phyloP scores from a whole-genome alignment of 2,329 filamentous ascomycete genomes.

The Xylaria sp. region DNA sequence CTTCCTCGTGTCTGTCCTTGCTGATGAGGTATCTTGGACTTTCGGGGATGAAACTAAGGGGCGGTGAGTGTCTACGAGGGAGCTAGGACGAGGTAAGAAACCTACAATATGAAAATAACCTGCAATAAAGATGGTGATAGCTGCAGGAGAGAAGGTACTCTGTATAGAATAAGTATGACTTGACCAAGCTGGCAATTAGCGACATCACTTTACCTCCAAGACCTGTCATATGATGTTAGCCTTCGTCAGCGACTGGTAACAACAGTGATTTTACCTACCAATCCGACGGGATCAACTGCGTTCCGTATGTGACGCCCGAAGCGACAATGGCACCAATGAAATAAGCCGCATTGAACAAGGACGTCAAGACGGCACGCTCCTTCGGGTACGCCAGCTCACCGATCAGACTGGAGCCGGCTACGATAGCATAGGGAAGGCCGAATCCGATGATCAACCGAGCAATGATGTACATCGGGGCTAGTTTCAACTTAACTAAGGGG shows the following conservation, averaged over 20 bases:
- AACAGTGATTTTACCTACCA: slow-evolving; percentile 31
- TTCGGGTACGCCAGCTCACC: slow-evolving; percentile 66
- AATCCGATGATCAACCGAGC: slow-evolving; percentile 65
- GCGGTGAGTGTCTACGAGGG: slow-evolving; percentile 1
- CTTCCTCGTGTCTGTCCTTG: slow-evolving; percentile 42
- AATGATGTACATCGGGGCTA: slow-evolving; percentile 64
- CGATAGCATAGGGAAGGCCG: slow-evolving; percentile 65
- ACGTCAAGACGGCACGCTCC: slow-evolving; percentile 63
- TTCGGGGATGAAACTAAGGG: slow-evolving; percentile 39
- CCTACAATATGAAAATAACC: slow-evolving; percentile 48
- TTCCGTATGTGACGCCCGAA: slow-evolving; percentile 55
- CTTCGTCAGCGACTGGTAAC: background rate
- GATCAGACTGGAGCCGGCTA: slow-evolving; percentile 62
- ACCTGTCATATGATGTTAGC: slow-evolving; percentile 32
- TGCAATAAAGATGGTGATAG: slow-evolving; percentile 47
- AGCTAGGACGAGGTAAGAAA: background rate
- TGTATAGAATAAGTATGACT: slow-evolving; percentile 38
- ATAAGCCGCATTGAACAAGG: slow-evolving; percentile 64
- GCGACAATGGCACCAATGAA: slow-evolving; percentile 59
- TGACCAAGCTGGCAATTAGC: background rate
- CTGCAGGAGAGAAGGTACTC: slow-evolving; percentile 53
- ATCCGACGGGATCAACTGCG: slow-evolving; percentile 41
- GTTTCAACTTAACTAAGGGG: slow-evolving; percentile 3
- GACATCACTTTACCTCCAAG: slow-evolving; percentile 40
- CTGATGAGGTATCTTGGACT: slow-evolving; percentile 41